These are phyloP conservation scores for Dactylis glomerata DNA, from an alignment of 176 grass and related monocot species.

Conservation along the genomic window DNA sequence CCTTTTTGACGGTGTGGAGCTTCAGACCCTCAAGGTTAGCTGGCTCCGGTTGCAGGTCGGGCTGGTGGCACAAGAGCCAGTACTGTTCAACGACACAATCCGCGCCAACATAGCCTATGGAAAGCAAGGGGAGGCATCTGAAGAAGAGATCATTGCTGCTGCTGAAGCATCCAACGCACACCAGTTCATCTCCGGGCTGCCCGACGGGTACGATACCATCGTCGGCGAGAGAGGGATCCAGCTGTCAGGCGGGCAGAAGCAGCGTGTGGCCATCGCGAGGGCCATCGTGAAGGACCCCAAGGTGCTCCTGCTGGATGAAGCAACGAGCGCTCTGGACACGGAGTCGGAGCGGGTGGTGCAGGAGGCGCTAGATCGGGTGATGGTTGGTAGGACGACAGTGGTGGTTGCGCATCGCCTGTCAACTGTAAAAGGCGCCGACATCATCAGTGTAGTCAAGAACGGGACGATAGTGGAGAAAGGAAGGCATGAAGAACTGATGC, in stretches of 20 bases:
- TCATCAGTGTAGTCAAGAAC: constrained; percentile 56
- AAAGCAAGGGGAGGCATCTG: constrained; percentile 60
- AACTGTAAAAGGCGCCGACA: constrained; percentile 51
- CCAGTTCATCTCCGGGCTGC: constrained; percentile 63
- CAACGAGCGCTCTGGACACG: constrained; percentile 72
- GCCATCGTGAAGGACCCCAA: constrained; percentile 71
- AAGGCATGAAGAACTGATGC: constrained; percentile 55
- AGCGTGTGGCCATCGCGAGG: constrained; percentile 75
- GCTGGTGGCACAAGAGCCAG: constrained; percentile 70
- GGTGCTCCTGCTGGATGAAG: constrained; percentile 75
- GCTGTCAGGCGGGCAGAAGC: constrained; percentile 78
- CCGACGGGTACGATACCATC: constrained; percentile 57
- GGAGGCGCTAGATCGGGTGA: constrained; percentile 66
- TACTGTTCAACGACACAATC: constrained; percentile 77
- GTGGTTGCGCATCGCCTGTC: constrained; percentile 71
- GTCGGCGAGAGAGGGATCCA: constrained; percentile 77
- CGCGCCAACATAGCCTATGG: constrained; percentile 74
- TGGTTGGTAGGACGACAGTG: constrained; percentile 47
- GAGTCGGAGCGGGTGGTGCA: constrained; percentile 71
- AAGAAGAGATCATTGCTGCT: constrained; percentile 62
- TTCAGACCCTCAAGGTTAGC: constrained; percentile 45
- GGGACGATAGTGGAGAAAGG: constrained; percentile 64
- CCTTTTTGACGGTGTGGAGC: constrained; percentile 49
- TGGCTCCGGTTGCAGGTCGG: constrained; percentile 73
- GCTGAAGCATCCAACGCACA: constrained; percentile 69